Conservation (phyloP, 2,329 filamentous ascomycete genomes). For the Pseudogymnoascus sp. region DNA sequence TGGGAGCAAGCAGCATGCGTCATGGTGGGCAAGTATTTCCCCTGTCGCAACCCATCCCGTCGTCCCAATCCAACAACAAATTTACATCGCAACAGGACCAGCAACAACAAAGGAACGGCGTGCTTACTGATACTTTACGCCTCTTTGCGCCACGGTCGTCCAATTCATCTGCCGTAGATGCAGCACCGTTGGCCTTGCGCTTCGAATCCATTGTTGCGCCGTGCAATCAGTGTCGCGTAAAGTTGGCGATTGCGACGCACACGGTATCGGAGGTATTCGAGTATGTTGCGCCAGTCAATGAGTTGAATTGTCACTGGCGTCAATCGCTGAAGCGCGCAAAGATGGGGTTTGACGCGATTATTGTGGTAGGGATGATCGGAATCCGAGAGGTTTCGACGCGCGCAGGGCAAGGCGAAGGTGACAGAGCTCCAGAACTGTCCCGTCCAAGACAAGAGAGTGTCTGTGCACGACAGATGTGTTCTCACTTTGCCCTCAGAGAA, state of each 20-base stretch:
- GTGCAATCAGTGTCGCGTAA: constrained; percentile 5
- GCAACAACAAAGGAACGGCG: neutral
- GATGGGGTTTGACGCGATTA: constrained; percentile 8
- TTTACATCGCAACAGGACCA: neutral
- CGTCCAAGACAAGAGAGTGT: neutral
- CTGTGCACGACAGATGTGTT: constrained; percentile 7
- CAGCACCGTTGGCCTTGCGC: constrained; percentile 41
- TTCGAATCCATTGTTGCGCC: constrained; percentile 34
- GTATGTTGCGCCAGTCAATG: constrained; percentile 6
- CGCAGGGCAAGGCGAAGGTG: constrained; percentile 3
- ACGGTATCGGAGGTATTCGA: neutral
- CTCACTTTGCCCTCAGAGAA: neutral
- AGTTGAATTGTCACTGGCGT: constrained; percentile 7
- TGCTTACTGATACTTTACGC: constrained; percentile 50
- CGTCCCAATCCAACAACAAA: neutral
- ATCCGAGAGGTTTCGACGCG: constrained; percentile 7
- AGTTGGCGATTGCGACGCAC: neutral
- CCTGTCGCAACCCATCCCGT: constrained; percentile 5
- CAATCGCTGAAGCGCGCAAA: constrained; percentile 7
- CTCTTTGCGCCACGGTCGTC: constrained; percentile 49
- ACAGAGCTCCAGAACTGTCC: constrained; percentile 5
- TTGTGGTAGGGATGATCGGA: constrained; percentile 9
- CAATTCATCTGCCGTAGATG: constrained; percentile 36
- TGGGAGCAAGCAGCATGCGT: constrained; percentile 6
- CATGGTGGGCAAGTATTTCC: constrained; percentile 7